Base-by-base conservation (phyloP, 768 basidiomycete genomes). In the Tricholoma flavovirens region DNA sequence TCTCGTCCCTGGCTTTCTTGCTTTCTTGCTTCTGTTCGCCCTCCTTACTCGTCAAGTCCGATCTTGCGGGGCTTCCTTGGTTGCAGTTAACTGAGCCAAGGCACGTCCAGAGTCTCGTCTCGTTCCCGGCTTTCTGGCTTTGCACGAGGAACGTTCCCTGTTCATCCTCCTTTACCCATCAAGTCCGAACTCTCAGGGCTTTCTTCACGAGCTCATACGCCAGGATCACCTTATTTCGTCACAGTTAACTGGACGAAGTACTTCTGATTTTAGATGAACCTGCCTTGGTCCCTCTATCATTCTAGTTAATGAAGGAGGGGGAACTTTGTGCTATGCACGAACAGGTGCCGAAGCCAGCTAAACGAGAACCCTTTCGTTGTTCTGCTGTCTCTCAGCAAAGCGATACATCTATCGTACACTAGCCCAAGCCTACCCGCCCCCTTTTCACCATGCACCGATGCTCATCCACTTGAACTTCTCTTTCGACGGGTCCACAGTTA, bases 401-500 rank as follows among this genome's bases (percentile, higher is more conserved):
- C 22, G 12, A 24, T 45, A 45, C 43, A 45, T 45, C 22, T 24
- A 24, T 45, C 12, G 4, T 24, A 45, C 17, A 19, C 35, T 35
- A 11, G 33, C 35, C 38, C 38, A 40, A 19, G 1, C 38, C 38
- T 17, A 17, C 15, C n/a, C 43, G 12, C 42, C 38, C 40, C 40
- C 17, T 10, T 12, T 24, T 45, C 43, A 45, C 43, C 43, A 5
- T 7, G 22, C 22, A 12, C 43, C 22, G 11, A 45, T 14, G 12
- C 15, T 45, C 43, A 45, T 45, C 43, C 43, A 45, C 43, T 45
- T 45, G 43, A 45, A 45, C 43, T 45, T 45, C 43, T 45, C 43
- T 24, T 24, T 45, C 22, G 43, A 45, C 3, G 43, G 43, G 43
- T 45, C 43, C 15, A 45, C 43, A 10, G 22, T 24, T 11, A 45